These are phyloP conservation scores for Tricladium varicosporioides DNA, from an alignment of 2,329 filamentous ascomycete genomes.

Conservation along the genomic window DNA sequence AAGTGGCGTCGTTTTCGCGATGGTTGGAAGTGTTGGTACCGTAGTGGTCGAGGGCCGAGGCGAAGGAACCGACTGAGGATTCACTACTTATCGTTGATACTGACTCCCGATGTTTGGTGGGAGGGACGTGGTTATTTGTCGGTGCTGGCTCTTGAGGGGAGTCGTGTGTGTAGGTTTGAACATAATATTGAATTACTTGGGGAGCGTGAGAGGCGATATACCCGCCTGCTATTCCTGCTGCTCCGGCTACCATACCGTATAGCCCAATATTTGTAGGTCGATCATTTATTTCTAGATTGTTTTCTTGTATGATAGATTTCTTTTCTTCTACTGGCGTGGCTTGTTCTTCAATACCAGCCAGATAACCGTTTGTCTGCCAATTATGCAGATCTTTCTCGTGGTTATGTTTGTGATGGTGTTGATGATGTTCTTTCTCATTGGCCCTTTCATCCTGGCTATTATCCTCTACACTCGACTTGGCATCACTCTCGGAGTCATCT, in stretches of 20 bases:
- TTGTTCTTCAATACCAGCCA: slow-evolving; percentile 26
- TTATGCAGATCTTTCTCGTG: slow-evolving; percentile 34
- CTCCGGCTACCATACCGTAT: slow-evolving; percentile 55
- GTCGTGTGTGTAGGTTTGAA: slow-evolving; percentile 28
- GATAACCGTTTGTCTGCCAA: slow-evolving; percentile 31
- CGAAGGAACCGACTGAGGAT: slow-evolving; percentile 48
- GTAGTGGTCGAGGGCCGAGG: slow-evolving; percentile 41
- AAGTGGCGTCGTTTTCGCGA: slow-evolving; percentile 28
- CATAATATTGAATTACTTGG: slow-evolving; percentile 22
- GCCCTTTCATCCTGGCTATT: slow-evolving; percentile 21
- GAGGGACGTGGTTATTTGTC: slow-evolving; percentile 9
- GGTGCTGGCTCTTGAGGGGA: slow-evolving; percentile 32
- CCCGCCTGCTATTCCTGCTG: slow-evolving; percentile 49
- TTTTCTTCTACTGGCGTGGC: slow-evolving; percentile 7
- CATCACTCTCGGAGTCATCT: slow-evolving; percentile 29
- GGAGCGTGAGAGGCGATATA: slow-evolving; percentile 40
- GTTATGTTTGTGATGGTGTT: slow-evolving; percentile 15
- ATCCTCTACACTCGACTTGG: slow-evolving; percentile 6
- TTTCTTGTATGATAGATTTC: neutral
- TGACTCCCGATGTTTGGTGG: slow-evolving; percentile 19
- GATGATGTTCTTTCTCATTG: slow-evolving; percentile 18
- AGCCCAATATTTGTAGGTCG: slow-evolving; percentile 41
- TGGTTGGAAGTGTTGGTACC: slow-evolving; percentile 18
- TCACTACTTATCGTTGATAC: slow-evolving; percentile 38
- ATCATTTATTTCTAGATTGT: neutral